Base-by-base conservation (phyloP, 495 filamentous ascomycete genomes). In the Aspergillus campestris region DNA sequence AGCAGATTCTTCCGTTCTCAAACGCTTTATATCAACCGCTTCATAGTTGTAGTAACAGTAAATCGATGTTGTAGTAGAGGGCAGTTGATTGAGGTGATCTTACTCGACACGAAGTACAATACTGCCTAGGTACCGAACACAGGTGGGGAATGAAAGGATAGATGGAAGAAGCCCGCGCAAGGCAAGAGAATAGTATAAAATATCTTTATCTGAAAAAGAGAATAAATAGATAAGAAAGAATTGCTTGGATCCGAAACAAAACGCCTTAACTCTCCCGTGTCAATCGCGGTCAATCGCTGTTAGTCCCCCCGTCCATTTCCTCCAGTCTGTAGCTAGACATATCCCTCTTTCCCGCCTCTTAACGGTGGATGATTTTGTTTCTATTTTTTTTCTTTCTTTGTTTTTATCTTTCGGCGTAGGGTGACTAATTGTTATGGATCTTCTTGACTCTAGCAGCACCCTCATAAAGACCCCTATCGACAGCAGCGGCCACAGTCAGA, bases 391-490 rank as follows among this genome's bases (percentile, higher is more conserved):
- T 38, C 37, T 41, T 34, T 35, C 11, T 47, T 27, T 33, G 15
- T 38, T 43, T 41, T 8, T 46, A 14, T 38, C 29, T 7, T 29
- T 3, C 5, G 6, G 30, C 7, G 8, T 18, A 13, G 39, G 48
- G 29, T n/a, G n/a, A n/a, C 51, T 55, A 70, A 42, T 47, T 69
- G 2, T 66, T 65, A 58, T 94, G 86, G 62, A 95, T 44, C 77
- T 98, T 98, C 78, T 83, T 89, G 45, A 94, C 73, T 48, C 86
- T 75, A 49, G 82, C 80, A 3, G 72, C 75, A 29, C 94, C 92
- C 62, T 97, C 92, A 53, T 95, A 99, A 35, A 97, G 65, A 33
- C 83, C 88, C 14, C 94, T 80, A 58, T 99, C 92, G 11, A 99
- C 67, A 8, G 92, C 90, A 8, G 92, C 92, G 28, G 92, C 92